phyloP scores from a whole-genome alignment of 345 rosid genomes.

The Eucalyptus pauciflora region DNA sequence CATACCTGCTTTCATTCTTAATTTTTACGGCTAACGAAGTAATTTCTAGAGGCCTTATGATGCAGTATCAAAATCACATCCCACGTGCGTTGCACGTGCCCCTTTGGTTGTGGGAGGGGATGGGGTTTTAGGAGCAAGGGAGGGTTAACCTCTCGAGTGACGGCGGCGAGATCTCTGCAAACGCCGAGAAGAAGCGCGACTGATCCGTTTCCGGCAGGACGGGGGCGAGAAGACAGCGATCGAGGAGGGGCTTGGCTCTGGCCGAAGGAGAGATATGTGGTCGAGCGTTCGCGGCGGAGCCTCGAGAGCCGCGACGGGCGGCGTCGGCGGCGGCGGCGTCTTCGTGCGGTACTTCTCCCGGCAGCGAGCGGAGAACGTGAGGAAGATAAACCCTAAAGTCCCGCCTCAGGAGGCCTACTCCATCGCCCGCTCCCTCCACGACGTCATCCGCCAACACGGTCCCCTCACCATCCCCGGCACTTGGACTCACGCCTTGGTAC shows the following conservation, averaged over 20 bases:
- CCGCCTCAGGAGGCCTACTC: conserved; percentile 75
- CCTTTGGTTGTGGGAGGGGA: accelerated
- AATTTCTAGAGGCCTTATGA: not conserved
- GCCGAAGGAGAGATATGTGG: conserved; percentile 1
- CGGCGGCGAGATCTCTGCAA: not conserved
- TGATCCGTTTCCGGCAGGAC: not conserved
- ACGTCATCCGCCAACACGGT: conserved; percentile 48
- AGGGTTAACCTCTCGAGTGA: not conserved
- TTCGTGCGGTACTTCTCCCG: conserved; percentile 60
- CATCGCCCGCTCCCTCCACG: conserved; percentile 61
- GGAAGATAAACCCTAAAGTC: conserved; percentile 91
- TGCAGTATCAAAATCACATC: accelerated
- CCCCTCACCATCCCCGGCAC: conserved; percentile 74
- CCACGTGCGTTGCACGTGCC: not conserved
- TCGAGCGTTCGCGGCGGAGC: not conserved
- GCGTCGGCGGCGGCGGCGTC: not conserved
- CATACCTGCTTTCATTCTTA: not conserved
- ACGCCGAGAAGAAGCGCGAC: not conserved
- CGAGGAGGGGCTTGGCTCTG: not conserved
- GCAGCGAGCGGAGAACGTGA: conserved; percentile 60
- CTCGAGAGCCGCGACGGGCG: not conserved
- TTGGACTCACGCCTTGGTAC: conserved; percentile 74
- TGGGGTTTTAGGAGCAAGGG: not conserved
- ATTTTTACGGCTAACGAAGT: not conserved
- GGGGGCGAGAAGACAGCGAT: not conserved